Evolutionary conservation across 768 basidiomycete species (phyloP).

Genomic region (Filobasidium floriforme): DNA sequence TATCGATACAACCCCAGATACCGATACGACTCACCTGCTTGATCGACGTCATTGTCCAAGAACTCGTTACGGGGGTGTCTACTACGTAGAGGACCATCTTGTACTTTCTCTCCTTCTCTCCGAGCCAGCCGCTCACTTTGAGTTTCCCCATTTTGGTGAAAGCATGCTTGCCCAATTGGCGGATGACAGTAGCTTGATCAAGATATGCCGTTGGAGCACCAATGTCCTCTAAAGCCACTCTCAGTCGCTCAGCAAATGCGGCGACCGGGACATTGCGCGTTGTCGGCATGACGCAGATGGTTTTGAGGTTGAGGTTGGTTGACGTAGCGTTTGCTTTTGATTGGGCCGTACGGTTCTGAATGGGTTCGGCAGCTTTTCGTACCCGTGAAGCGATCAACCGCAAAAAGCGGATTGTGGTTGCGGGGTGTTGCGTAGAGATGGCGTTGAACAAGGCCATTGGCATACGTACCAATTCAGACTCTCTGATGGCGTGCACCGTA

Average conservation of each 20-base stretch:
- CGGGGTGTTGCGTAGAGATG: constrained; percentile 51
- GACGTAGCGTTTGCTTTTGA: constrained; percentile 54
- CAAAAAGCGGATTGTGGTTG: constrained; percentile 45
- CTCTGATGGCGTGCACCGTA: constrained; percentile 94
- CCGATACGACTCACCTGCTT: constrained; percentile 58
- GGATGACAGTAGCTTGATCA: constrained; percentile 86
- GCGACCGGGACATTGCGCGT: constrained; percentile 82
- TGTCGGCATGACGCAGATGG: constrained; percentile 82
- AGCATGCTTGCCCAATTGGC: constrained; percentile 85
- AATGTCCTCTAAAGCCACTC: constrained; percentile 77
- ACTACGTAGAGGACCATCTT: constrained; percentile 91
- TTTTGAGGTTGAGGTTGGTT: constrained; percentile 83
- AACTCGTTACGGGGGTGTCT: constrained; percentile 85
- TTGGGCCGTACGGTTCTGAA: constrained; percentile 44
- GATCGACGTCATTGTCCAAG: constrained; percentile 98
- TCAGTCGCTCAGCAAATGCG: constrained; percentile 80
- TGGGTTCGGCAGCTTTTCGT: constrained; percentile 30
- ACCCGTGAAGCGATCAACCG: constrained; percentile 79
- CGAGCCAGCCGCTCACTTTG: constrained; percentile 88
- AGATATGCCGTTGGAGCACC: constrained; percentile 89
- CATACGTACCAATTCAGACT: constrained; percentile 94
- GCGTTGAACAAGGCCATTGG: constrained; percentile 96
- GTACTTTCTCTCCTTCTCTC: constrained; percentile 73
- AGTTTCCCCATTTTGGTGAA: constrained; percentile 96
- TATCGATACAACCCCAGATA: not conserved